A percentile compares a stretch with the other conserved stretches of the same genome.
These are phyloP conservation scores for Pichia heedii DNA, from an alignment of 805 yeast species.

Conservation along the genomic window DNA sequence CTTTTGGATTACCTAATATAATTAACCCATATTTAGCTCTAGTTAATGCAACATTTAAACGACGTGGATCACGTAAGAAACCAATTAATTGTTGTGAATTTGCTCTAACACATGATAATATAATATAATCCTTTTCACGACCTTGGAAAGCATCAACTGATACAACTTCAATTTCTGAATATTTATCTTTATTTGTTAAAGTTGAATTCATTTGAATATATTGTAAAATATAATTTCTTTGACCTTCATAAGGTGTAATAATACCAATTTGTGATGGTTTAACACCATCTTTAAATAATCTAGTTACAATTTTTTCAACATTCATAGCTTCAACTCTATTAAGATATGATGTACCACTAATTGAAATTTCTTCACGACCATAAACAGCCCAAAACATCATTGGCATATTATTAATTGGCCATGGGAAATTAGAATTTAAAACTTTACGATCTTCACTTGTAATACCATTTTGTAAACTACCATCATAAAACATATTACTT, in stretches of 20 bases:
- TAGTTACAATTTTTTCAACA: constrained; percentile 69
- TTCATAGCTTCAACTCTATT: constrained; percentile 87
- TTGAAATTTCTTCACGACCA: constrained; percentile 83
- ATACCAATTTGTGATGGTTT: constrained; percentile 80
- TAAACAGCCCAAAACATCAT: constrained; percentile 93
- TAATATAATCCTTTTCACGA: constrained; percentile 44
- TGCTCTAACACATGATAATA: constrained; percentile 50
- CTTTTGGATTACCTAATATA: constrained; percentile 76
- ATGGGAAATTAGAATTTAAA: constrained; percentile 59
- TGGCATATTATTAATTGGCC: constrained; percentile 81
- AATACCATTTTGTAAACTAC: constrained; percentile 85
- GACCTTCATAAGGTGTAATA: constrained; percentile 93
- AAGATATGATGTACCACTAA: constrained; percentile 70
- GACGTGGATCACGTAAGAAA: constrained; percentile 74
- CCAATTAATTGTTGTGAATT: constrained; percentile 71
- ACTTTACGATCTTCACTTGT: constrained; percentile 62
- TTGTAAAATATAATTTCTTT: constrained; percentile 70
- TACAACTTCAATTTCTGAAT: constrained; percentile 73
- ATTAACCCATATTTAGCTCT: constrained; percentile 79
- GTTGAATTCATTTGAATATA: constrained; percentile 70
- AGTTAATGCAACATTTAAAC: constrained; percentile 83
- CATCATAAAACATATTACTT: constrained; percentile 87
- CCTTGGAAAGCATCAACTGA: constrained; percentile 64
- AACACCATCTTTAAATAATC: constrained; percentile 68
- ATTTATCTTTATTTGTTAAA: constrained; percentile 48